Evolutionary conservation across 2,329 filamentous ascomycete genomes (phyloP).

Genomic region (Aphanoascus verrucosus): DNA sequence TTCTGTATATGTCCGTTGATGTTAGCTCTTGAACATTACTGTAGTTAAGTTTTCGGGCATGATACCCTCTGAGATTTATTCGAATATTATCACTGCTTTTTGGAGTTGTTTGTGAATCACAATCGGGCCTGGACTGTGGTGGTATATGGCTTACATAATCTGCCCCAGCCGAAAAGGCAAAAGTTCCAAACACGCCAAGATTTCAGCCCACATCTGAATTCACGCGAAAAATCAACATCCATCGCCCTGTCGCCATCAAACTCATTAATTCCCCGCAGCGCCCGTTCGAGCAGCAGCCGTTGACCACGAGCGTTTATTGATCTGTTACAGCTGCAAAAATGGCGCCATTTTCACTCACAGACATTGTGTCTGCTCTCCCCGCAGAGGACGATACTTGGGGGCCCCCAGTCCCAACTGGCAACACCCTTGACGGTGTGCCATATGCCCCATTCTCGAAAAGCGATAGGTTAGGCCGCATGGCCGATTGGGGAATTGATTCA

Average conservation of each 20-base stretch:
- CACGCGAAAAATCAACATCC: constrained; percentile 1
- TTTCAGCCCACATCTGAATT: constrained; percentile 9
- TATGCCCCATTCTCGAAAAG: constrained; percentile 98
- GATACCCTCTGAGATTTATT: neutral
- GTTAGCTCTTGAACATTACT: neutral
- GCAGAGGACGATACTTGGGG: constrained; percentile 79
- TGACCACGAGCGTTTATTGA: neutral
- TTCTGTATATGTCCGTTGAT: neutral
- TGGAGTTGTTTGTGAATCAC: neutral
- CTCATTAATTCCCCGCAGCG: neutral
- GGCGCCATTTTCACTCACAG: constrained; percentile 48
- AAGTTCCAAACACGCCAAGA: constrained; percentile 6
- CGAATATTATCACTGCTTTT: neutral
- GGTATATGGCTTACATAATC: neutral
- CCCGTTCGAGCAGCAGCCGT: neutral
- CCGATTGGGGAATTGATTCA: constrained; percentile 88
- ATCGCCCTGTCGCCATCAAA: neutral
- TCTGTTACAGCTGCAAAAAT: constrained; percentile 23
- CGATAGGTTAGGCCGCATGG: constrained; percentile 98
- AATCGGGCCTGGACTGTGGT: too few species aligned
- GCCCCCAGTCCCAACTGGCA: constrained; percentile 68
- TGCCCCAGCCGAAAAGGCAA: neutral
- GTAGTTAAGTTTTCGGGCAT: neutral
- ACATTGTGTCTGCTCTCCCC: constrained; percentile 61
- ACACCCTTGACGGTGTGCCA: constrained; percentile 84